Base-by-base conservation (phyloP, 345 rosid genomes). In the Trapa incisa region DNA sequence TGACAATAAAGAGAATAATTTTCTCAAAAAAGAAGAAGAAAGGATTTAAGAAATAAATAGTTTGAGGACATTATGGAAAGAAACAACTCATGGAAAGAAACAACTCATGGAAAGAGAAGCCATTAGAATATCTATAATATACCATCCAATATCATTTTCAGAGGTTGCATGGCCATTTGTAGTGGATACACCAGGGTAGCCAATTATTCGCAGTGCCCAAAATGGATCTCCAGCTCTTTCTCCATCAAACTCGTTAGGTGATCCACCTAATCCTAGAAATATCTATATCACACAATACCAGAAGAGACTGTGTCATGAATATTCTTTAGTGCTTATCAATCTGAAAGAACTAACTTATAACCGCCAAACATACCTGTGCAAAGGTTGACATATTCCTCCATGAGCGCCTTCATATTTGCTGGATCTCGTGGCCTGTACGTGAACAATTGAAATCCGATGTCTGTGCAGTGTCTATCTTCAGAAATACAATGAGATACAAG, bases 141-240 rank as follows among this genome's bases (percentile, higher is more conserved):
- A 91, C 97, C 97, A 91, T 85, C 98, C 98, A 64, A 83, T 61
- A 68, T 86, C 89, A 66, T 86, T 83, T 71, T 80, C 77, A 1
- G 74, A 72, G 38, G 54, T 66, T 61, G 70, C 77, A 53, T 66
- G 74, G 58, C 47, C 81, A 71, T 70, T 78, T 52, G 76, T 80
- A 63, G 43, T 41, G 22, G 82, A 68, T 63, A 70, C 70, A 37
- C 79, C 90, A 3, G 98, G 94, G 70, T 90, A 93, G 47, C 98
- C 89, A 72, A 89, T 83, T 63, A 89, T 81, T 41, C 94, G 94
- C 72, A 76, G 35, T 67, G 84, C 94, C 96, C 98, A 93, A 84
- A 89, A 93, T 47, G 98, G 83, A 66, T 93, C 89, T 67, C 92
- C 90, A 6, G 82, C 90, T 68, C 72, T 83, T 67, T 84, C 78